Conservation (phyloP, 306 rosid genomes). For the Dalbergia cultrata region DNA sequence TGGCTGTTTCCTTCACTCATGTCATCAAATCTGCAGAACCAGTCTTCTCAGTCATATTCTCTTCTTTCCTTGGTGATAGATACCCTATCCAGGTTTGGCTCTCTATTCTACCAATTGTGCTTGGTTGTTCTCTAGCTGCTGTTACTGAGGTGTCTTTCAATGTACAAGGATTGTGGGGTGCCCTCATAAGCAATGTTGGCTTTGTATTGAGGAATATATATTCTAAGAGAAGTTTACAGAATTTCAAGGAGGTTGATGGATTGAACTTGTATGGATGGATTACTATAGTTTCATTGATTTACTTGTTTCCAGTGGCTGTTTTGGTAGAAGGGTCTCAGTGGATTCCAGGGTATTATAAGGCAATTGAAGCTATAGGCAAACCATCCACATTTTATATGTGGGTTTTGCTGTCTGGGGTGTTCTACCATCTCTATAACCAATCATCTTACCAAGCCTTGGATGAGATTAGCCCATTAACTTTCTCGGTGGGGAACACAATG, state of each 20-base stretch:
- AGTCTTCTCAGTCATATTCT: constrained; percentile 82
- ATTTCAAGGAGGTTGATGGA: constrained; percentile 89
- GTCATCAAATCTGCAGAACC: constrained; percentile 97
- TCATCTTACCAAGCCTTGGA: constrained; percentile 95
- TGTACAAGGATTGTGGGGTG: constrained; percentile 83
- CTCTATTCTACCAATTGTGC: constrained; percentile 86
- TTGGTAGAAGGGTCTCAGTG: constrained; percentile 93
- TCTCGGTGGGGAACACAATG: constrained; percentile 97
- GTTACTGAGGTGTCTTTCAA: constrained; percentile 91
- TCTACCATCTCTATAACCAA: constrained; percentile 96
- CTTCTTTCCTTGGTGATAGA: constrained; percentile 76
- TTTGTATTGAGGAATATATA: constrained; percentile 89
- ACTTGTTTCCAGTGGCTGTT: constrained; percentile 86
- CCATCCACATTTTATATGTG: constrained; percentile 80
- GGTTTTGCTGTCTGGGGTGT: constrained; percentile 88
- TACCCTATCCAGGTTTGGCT: constrained; percentile 94
- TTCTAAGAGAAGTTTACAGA: constrained; percentile 80
- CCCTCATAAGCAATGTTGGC: constrained; percentile 91
- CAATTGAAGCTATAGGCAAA: constrained; percentile 72
- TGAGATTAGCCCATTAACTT: constrained; percentile 88
- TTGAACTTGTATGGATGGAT: constrained; percentile 89
- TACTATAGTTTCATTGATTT: constrained; percentile 71
- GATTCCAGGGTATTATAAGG: constrained; percentile 84
- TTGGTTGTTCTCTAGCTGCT: constrained; percentile 92
- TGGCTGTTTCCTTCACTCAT: constrained; percentile 96